These are phyloP conservation scores for Penicillium sp. DNA, from an alignment of 2,329 filamentous ascomycete genomes.

Conservation along the genomic window DNA sequence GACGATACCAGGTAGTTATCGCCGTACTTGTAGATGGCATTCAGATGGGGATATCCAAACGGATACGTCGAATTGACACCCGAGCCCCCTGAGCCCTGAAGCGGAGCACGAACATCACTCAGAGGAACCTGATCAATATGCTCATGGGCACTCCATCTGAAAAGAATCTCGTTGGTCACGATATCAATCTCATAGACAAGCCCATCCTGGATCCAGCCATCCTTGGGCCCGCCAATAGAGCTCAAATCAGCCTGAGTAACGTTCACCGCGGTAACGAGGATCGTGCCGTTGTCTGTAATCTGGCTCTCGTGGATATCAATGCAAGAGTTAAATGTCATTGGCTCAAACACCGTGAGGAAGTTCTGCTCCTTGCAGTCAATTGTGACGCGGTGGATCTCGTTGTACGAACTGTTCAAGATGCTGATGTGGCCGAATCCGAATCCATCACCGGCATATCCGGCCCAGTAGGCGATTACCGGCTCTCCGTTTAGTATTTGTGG, in stretches of 20 bases:
- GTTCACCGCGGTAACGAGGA: slow-evolving; percentile 29
- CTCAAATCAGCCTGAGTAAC: slow-evolving; percentile 26
- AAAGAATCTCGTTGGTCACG: slow-evolving; percentile 27
- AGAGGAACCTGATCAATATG: slow-evolving; percentile 22
- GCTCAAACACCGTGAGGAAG: slow-evolving; percentile 18
- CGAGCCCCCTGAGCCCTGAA: slow-evolving; percentile 8
- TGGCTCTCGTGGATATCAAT: slow-evolving; percentile 31
- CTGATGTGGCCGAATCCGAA: slow-evolving; percentile 25
- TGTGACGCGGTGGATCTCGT: slow-evolving; percentile 26
- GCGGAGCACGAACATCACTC: slow-evolving; percentile 12
- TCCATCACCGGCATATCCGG: slow-evolving; percentile 19
- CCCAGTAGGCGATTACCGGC: slow-evolving; percentile 31
- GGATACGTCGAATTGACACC: slow-evolving; percentile 15
- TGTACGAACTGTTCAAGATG: slow-evolving; percentile 28
- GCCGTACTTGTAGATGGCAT: slow-evolving; percentile 23
- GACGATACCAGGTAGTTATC: slow-evolving; percentile 23
- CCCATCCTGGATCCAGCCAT: slow-evolving; percentile 31
- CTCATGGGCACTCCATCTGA: slow-evolving; percentile 30
- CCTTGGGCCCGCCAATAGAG: slow-evolving; percentile 25
- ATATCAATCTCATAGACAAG: slow-evolving; percentile 31
- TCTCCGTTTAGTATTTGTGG: slow-evolving; percentile 25
- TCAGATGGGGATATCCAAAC: slow-evolving; percentile 25
- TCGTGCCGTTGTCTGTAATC: slow-evolving; percentile 25
- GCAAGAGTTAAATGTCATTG: slow-evolving; percentile 18
- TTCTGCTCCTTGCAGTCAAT: slow-evolving; percentile 17